These are phyloP conservation scores for Fusarium bulbicola DNA, from an alignment of 2,329 filamentous ascomycete genomes.

Conservation along the genomic window DNA sequence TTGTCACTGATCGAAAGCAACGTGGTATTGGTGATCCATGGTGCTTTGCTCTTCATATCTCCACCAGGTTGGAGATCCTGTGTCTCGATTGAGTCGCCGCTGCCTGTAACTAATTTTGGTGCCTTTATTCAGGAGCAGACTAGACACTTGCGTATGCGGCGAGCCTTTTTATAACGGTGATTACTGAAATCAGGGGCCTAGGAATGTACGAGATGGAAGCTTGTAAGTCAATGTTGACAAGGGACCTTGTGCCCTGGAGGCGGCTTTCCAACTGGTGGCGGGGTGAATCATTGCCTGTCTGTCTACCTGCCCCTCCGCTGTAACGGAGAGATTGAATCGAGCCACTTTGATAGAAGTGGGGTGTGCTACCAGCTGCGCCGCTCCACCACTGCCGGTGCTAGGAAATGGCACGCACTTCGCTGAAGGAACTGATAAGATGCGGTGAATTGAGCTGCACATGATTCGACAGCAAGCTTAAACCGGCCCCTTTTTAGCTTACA, in stretches of 20 bases:
- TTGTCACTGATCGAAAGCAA: background rate
- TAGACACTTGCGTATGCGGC: background rate
- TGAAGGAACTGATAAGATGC: conserved; percentile 25
- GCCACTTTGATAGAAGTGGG: conserved; percentile 10
- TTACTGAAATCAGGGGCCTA: background rate
- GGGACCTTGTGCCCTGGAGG: background rate
- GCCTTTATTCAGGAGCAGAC: background rate
- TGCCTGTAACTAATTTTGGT: background rate
- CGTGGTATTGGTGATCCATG: background rate
- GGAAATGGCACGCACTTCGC: conserved; percentile 10
- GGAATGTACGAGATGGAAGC: background rate
- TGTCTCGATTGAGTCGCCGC: background rate
- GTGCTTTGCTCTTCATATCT: background rate
- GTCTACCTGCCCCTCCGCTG: background rate
- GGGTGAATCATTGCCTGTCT: conserved; percentile 6
- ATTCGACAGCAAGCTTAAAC: conserved; percentile 9
- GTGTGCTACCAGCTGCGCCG: background rate
- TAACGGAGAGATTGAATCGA: conserved; percentile 10
- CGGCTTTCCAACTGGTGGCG: conserved; percentile 3
- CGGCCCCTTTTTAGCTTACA: conserved; percentile 1
- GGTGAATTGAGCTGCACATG: conserved; percentile 34
- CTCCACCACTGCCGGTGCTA: conserved; percentile 22
- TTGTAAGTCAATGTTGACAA: background rate
- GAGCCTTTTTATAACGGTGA: background rate
- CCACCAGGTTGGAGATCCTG: background rate